Percentiles rank a stretch among this genome's conserved stretches.
Evolutionary conservation across 345 rosid species (phyloP).

Genomic region (Corchorus olitorius): DNA sequence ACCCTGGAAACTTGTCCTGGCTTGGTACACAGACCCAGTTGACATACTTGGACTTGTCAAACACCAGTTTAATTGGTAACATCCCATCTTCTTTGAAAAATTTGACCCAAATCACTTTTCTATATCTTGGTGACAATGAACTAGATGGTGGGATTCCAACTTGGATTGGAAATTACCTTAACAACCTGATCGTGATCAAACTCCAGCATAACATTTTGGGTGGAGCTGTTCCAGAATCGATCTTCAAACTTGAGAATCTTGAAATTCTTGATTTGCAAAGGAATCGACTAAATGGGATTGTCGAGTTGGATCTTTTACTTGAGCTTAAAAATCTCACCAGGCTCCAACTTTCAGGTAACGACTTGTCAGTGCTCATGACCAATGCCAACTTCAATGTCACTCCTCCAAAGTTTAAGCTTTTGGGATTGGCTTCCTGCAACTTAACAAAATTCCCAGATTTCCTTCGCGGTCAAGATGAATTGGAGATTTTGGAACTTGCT

Average conservation of each 20-base stretch:
- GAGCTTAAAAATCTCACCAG: not conserved
- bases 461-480: not conserved
- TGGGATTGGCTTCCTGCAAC: constrained; percentile 25
- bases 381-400: not conserved
- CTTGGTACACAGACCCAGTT: not conserved
- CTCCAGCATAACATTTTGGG: not conserved
- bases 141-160: not conserved
- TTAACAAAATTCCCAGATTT: constrained; percentile 24
- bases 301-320: constrained; percentile 6
- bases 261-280: not conserved
- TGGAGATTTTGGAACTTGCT: constrained; percentile 9
- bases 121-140: not conserved
- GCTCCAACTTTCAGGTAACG: not conserved
- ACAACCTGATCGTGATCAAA: not conserved
- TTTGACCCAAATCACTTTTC: not conserved
- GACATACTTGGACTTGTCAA: not conserved
- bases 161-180: constrained; percentile 1
- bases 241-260: constrained; percentile 17
- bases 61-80: not conserved
- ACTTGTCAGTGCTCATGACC: not conserved
- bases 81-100: constrained; percentile 4
- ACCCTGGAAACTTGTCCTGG: not conserved
- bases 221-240: constrained; percentile 21
- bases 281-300: constrained; percentile 21
- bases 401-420: not conserved